These are phyloP conservation scores for Suillus clintonianus DNA, from an alignment of 768 basidiomycete species.

Conservation along the genomic window DNA sequence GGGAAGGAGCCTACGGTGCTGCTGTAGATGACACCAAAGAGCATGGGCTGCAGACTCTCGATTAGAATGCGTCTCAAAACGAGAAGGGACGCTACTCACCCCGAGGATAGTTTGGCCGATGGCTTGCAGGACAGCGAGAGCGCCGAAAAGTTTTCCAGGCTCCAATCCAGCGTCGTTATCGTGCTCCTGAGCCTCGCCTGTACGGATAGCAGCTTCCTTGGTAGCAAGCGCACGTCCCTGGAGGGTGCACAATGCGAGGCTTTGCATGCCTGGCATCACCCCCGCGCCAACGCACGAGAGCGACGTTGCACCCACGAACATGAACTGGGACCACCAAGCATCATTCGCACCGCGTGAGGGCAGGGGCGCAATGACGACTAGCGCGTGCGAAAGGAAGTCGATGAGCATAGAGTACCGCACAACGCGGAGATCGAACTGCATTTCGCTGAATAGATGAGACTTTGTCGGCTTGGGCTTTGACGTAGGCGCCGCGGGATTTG, in stretches of 20 bases:
- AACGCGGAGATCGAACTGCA: slow-evolving; percentile 69
- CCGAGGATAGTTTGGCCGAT: slow-evolving; percentile 62
- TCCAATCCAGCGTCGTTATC: slow-evolving; percentile 33
- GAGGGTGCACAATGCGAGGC: slow-evolving; percentile 72
- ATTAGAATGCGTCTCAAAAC: neutral
- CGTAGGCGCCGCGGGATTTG: slow-evolving; percentile 34
- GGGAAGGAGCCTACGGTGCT: slow-evolving; percentile 64
- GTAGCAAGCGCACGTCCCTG: slow-evolving; percentile 31
- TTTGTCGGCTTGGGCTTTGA: slow-evolving; percentile 48
- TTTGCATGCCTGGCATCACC: slow-evolving; percentile 67
- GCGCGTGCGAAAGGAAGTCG: slow-evolving; percentile 63
- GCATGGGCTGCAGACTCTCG: slow-evolving; percentile 51
- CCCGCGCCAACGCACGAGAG: slow-evolving; percentile 69
- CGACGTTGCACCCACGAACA: slow-evolving; percentile 62
- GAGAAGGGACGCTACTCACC: slow-evolving; percentile 28
- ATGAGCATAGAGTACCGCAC: slow-evolving; percentile 64
- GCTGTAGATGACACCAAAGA: slow-evolving; percentile 71
- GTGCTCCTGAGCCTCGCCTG: slow-evolving; percentile 11
- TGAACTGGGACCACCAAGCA: slow-evolving; percentile 32
- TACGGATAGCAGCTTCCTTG: slow-evolving; percentile 38
- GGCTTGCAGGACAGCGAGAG: slow-evolving; percentile 67
- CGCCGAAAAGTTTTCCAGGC: slow-evolving; percentile 67
- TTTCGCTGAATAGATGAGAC: slow-evolving; percentile 55
- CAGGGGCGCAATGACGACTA: slow-evolving; percentile 55
- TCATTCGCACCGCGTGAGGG: slow-evolving; percentile 35